Evolutionary conservation across 805 yeast species (phyloP), one percentile per base, ranked within the genome.

Genomic region (Millerago galiae): DNA sequence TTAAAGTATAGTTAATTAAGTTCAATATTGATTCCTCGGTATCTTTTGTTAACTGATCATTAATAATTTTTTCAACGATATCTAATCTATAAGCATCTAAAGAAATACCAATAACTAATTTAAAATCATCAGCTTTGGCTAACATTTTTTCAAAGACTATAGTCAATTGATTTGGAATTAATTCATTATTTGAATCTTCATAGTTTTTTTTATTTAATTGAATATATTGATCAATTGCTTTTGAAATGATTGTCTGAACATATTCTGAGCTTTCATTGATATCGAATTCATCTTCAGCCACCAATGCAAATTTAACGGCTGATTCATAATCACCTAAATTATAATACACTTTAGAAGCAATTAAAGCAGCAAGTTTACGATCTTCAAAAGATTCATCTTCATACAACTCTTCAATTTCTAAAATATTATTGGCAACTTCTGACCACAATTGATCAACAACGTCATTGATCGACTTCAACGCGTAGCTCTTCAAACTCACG

Each of bases 391-490:
- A 63, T 45, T 75, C 73, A 61, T 91, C 95, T 65, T 93, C 98
- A 56, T 82, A 89, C 42, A 93, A 70, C 50, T 88, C 95, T 67
- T 93, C 99, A 56, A 93, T 84, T 42, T 85, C 89, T 25, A 86
- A 71, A 47, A 93, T 77, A 57, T 76, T 81, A 66, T 93, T 93
- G 44, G 99, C 95, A 44, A 93, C 85, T 68, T 93, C 98, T 3
- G 99, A 88, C 99, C 99, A 93, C 45, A 88, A 73, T 63, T 87
- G 90, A 66, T 89, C 95, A 40, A 88, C 96, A 39, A 84, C 75
- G 24, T 68, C 74, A 60, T 89, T 85, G 51, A 93, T 76, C 15
- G 95, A 81, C 43, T 81, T 70, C 58, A 93, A 74, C 15, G 98
- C 99, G 60, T 87, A 86, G 29, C 82, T 71, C 62, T 88, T 90